These are phyloP conservation scores for Leccinum arenicola DNA, from an alignment of 768 basidiomycete species.

Conservation along the genomic window DNA sequence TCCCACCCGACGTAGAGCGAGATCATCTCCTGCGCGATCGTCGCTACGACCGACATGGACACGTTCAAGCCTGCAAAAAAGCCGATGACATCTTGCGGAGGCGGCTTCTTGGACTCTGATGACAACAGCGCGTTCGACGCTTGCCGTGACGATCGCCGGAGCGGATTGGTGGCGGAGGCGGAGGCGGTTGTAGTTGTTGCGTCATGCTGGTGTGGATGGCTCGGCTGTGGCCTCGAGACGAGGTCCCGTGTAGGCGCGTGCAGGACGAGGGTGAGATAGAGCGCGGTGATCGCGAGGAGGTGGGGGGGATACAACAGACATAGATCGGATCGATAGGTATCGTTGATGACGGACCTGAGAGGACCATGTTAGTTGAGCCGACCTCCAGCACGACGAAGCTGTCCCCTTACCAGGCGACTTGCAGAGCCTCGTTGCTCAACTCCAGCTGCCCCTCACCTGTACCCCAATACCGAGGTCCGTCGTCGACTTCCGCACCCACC, in stretches of 20 bases:
- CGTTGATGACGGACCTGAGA: slow-evolving; percentile 93
- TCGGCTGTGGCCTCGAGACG: slow-evolving; percentile 37
- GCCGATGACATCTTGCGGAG: slow-evolving; percentile 60
- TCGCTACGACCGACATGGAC: slow-evolving; percentile 74
- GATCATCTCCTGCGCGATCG: slow-evolving; percentile 89
- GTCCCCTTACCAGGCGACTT: slow-evolving; percentile 79
- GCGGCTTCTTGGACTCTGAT: slow-evolving; percentile 31
- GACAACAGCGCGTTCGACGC: slow-evolving; percentile 30
- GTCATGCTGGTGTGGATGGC: neutral
- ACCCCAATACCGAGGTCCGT: slow-evolving; percentile 70
- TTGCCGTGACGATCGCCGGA: slow-evolving; percentile 56
- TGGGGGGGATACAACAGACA: slow-evolving; percentile 96
- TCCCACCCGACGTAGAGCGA: slow-evolving; percentile 90
- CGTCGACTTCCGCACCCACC: slow-evolving; percentile 52
- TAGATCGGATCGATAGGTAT: slow-evolving; percentile 90
- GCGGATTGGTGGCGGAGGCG: slow-evolving; percentile 29
- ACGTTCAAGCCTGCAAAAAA: slow-evolving; percentile 89
- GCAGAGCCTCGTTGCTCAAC: slow-evolving; percentile 71
- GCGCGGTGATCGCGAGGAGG: slow-evolving; percentile 86
- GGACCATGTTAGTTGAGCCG: neutral
- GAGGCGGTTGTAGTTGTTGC: neutral
- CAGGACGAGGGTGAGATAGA: slow-evolving; percentile 84
- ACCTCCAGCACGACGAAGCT: neutral
- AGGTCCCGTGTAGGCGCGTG: slow-evolving; percentile 55
- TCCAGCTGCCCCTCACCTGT: slow-evolving; percentile 77